Conservation (phyloP, 768 basidiomycete species). For the Pilatotrama ljubarskyi region DNA sequence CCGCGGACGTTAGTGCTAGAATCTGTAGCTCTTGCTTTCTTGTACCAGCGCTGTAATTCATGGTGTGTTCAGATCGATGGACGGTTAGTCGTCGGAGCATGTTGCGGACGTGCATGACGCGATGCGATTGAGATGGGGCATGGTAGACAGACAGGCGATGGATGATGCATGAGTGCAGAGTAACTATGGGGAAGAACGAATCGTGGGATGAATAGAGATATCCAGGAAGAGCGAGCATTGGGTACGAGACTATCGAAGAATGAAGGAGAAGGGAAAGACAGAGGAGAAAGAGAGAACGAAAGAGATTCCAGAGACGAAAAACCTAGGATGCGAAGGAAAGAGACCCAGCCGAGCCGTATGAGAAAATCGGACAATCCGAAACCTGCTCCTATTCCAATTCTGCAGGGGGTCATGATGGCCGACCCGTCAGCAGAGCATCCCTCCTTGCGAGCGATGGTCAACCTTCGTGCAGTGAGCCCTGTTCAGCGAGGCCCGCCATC, state of each 20-base stretch:
- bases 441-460: not conserved
- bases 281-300: not conserved
- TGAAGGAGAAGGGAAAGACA: not conserved
- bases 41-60: not conserved
- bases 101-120: not conserved
- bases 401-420: not conserved
- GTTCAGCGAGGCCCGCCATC: slow-evolving; percentile 42
- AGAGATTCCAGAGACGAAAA: not conserved
- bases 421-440: not conserved
- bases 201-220: not conserved
- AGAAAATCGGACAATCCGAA: not conserved
- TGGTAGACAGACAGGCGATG: slow-evolving; percentile 7
- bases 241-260: not conserved
- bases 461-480: too few relatives aligned
- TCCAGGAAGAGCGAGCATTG: not conserved
- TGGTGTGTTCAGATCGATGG: not conserved
- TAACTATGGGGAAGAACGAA: not conserved
- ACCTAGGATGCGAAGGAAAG: not conserved
- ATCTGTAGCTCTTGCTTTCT: not conserved
- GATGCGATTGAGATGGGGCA: slow-evolving; percentile 7
- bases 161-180: not conserved
- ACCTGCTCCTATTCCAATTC: not conserved
- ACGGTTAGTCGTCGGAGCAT: too few relatives aligned
- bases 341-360: not conserved
- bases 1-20: not conserved